Conservation (phyloP, 345 rosid genomes). For the Salix caprea region DNA sequence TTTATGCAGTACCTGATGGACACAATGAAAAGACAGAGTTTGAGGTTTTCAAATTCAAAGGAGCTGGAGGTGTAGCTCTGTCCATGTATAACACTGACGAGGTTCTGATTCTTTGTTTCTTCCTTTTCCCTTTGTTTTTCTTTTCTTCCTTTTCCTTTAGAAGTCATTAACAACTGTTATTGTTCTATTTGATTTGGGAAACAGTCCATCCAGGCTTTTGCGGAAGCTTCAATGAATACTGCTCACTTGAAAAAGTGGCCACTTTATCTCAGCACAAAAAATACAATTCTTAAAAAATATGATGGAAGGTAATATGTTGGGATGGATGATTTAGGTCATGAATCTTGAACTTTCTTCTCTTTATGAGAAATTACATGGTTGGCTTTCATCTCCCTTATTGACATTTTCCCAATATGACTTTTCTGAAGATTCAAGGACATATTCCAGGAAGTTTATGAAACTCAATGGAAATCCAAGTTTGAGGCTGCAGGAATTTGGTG, state of each 20-base stretch:
- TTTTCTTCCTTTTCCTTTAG: neutral
- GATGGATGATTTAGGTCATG: neutral
- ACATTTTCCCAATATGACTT: neutral
- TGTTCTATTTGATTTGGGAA: constrained; percentile 12
- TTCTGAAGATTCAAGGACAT: constrained; percentile 86
- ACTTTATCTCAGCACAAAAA: constrained; percentile 96
- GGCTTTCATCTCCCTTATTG: neutral
- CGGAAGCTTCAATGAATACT: constrained; percentile 89
- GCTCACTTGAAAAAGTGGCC: constrained; percentile 97
- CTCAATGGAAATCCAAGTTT: constrained; percentile 70
- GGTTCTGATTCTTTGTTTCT: constrained; percentile 31
- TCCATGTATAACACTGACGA: constrained; percentile 98
- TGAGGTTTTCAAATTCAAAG: constrained; percentile 78
- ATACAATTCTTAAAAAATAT: constrained; percentile 95
- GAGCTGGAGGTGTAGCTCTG: constrained; percentile 88
- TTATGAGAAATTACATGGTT: neutral
- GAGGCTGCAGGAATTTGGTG: constrained; percentile 95
- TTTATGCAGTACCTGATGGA: constrained; percentile 66
- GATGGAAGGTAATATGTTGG: constrained; percentile 72
- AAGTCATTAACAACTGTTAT: constrained; percentile 1
- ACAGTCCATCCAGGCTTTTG: constrained; percentile 89
- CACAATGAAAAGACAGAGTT: constrained; percentile 55
- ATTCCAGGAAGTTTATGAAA: constrained; percentile 93
- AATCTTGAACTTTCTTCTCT: neutral
- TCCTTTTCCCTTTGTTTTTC: neutral